Conservation (phyloP, 768 basidiomycete genomes). For the Melanogaster broomeanus region DNA sequence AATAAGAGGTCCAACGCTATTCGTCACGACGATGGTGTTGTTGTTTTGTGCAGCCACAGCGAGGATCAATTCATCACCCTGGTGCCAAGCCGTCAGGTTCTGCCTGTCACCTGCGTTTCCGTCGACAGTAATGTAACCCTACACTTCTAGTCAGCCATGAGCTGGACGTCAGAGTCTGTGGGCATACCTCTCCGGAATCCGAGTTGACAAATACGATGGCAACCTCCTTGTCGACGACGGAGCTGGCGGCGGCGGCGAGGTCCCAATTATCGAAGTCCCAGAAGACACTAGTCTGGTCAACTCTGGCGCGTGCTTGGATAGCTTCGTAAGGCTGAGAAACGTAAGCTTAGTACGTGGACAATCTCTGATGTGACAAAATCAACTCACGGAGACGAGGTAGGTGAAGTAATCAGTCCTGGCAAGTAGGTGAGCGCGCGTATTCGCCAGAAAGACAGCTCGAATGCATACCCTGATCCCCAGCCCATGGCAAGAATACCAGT, state of each 20-base stretch:
- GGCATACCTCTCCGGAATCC: constrained; percentile 73
- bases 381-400: constrained; percentile 71
- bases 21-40: constrained; percentile 80
- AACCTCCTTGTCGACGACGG: constrained; percentile 53
- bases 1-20: constrained; percentile 73
- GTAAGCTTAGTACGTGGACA: neutral
- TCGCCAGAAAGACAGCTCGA: neutral
- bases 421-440: neutral
- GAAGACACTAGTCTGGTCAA: constrained; percentile 62
- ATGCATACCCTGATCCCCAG: constrained; percentile 76
- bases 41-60: constrained; percentile 65
- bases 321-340: constrained; percentile 68
- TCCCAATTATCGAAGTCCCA: constrained; percentile 77
- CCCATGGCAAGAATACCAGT: constrained; percentile 85
- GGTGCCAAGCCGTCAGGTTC: constrained; percentile 42
- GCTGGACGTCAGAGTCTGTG: too few relatives aligned
- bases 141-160: constrained; percentile 5
- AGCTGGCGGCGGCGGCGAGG: constrained; percentile 47
- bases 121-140: constrained; percentile 57
- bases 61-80: constrained; percentile 42
- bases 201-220: constrained; percentile 82
- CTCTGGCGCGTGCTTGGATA: constrained; percentile 70
- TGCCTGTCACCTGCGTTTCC: constrained; percentile 46
- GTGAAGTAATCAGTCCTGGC: constrained; percentile 68
- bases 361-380: neutral